Evolutionary conservation across 768 basidiomycete species (phyloP), one percentile per base, ranked within the genome.

Genomic region (Mrakia blollopis): DNA sequence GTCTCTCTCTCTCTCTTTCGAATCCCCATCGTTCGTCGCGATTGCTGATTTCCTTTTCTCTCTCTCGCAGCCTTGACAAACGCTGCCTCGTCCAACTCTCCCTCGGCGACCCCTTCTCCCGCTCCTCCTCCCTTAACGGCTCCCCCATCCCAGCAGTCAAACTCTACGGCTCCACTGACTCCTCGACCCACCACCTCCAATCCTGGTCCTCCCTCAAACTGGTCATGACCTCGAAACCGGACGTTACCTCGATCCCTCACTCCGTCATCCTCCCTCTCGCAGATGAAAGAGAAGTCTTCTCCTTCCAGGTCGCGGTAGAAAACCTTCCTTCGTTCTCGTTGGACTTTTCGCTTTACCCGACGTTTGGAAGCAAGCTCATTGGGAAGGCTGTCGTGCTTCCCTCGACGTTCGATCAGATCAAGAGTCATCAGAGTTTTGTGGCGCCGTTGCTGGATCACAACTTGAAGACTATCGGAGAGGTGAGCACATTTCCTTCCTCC

Each of bases 341-440:
- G 81, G 92, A 97, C 83, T 93, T 98, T 82, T 97, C 96, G 30
- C 86, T 98, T 41, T 98, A 95, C 85, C 97, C 97, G 18, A 96
- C 92, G 80, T 98, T 98, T 84, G 97, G 97, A 23, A 94, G 93
- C 23, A 96, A 93, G 84, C 93, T 94, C 25, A 92, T 99, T 78
- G 97, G 96, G 18, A 89, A 94, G 79, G 95, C 94, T 23, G 89
- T 95, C 63, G 92, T 92, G 18, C 86, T 94, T 35, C 90, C 94
- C 3, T 88, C 89, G 0, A 85, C 91, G 69, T 91, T 97, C 81
- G 81, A 84, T 39, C 85, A 87, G 65, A 85, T 89, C 65, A 77
- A 78, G 28, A 81, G 81, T 61, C 82, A 83, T 67, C 81, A 82
- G 72, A 81, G 82, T 21, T 80, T 84, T 28, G 86, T 84, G 86